Evolutionary conservation across 129 eudicot species (phyloP), one percentile per base, ranked within the genome.

Genomic region (Saposhnikovia divaricata): DNA sequence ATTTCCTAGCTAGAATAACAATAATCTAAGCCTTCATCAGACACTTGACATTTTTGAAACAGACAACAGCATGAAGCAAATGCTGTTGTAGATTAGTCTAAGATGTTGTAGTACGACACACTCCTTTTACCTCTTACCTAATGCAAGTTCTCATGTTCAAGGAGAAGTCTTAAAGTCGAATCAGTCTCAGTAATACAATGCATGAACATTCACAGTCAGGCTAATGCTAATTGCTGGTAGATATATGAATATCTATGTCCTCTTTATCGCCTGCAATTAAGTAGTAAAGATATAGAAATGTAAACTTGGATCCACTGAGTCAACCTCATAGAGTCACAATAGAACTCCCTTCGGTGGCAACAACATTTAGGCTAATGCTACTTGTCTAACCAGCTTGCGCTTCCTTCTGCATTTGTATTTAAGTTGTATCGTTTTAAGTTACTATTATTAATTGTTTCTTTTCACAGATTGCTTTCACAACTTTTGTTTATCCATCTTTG

Each of bases 401-500:
- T 57, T 72, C 45, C 45, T 19, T 38, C 31, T 23, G 28, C 45
- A 0, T 71, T 19, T 39, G 16, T 72, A 19, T 40, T 72, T 40
- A 21, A 5, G 37, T 40, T 40, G 53, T 44, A 73, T 73, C 34
- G 7, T 44, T 44, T 73, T 53, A 4, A 39, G 31, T 6, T 8
- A 57, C 2, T 57, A 61, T 61, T n/a, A 25, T 9, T 61, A 61
- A 8, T 61, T 68, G 2, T 68, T 5, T 14, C 75, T 27, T 46
- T 72, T 72, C 75, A 69, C 90, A 96, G 96, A 87, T 92, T 87
- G 99, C 99, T 43, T 96, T 96, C 85, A 87, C 98, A 0, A 86
- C 90, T 21, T 55, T 96, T 46, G 99, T 96, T 57, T 96, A 96
- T 57, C 99, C 99, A 8, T 89, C 99, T 27, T 86, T 92, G 79